Conservation (phyloP, 176 grass and related monocot species). For the Oryza meyeriana region DNA sequence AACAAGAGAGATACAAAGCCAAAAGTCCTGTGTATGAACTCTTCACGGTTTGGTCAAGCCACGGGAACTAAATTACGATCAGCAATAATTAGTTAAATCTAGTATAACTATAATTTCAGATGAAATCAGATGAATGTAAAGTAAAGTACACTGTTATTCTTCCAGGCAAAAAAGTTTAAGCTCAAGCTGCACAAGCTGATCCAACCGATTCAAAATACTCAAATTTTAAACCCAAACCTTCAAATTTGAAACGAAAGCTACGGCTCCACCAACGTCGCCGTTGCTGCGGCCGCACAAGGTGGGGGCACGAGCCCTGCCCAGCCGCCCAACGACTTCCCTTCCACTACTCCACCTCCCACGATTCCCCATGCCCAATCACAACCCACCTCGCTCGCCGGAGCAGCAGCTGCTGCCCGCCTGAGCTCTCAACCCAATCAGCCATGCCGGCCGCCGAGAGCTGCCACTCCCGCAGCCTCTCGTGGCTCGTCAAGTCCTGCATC, state of each 20-base stretch:
- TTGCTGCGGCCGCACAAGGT: too few relatives aligned
- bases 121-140: not conserved
- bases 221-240: too few relatives aligned
- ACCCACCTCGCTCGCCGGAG: not conserved
- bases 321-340: not conserved
- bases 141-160: not conserved
- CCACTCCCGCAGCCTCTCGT: conserved; percentile 65
- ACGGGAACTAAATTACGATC: not conserved
- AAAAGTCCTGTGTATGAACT: too few relatives aligned
- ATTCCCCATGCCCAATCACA: conserved; percentile 11
- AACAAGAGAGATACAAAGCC: too few relatives aligned
- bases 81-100: too few relatives aligned
- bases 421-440: not conserved
- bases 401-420: not conserved
- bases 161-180: too few relatives aligned
- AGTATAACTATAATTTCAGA: not conserved
- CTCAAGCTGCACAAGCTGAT: too few relatives aligned
- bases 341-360: not conserved
- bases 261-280: too few relatives aligned
- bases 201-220: too few relatives aligned
- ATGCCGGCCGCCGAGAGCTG: conserved; percentile 63
- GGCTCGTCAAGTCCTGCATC: conserved; percentile 69
- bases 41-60: not conserved
- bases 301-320: not conserved
- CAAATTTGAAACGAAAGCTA: too few relatives aligned